A percentile compares a stretch with the other conserved stretches of the same genome.
phyloP scores from a whole-genome alignment of 1,139 yeast species.

The Lodderomyces parapsilosis region DNA sequence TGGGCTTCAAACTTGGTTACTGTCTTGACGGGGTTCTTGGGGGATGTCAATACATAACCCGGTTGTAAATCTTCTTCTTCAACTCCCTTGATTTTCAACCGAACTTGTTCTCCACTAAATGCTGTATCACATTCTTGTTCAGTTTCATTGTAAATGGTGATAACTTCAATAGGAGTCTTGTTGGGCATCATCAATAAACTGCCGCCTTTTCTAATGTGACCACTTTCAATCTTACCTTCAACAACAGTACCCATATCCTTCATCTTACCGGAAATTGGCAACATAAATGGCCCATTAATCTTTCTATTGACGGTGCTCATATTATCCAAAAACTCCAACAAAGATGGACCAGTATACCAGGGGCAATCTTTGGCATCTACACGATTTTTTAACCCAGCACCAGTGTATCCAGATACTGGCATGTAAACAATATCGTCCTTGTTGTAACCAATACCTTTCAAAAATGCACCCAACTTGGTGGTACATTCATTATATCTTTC shows the following conservation, averaged over 20 bases:
- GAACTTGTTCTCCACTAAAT: constrained; percentile 94
- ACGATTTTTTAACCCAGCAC: constrained; percentile 92
- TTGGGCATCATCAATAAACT: constrained; percentile 89
- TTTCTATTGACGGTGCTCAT: constrained; percentile 84
- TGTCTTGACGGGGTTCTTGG: constrained; percentile 85
- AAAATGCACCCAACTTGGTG: constrained; percentile 68
- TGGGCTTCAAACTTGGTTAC: constrained; percentile 93
- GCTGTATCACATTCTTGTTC: constrained; percentile 93
- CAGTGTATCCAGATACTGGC: constrained; percentile 98
- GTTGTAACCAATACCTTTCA: constrained; percentile 87
- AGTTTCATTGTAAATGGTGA: constrained; percentile 87
- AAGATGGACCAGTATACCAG: constrained; percentile 92
- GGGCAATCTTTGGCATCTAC: constrained; percentile 72
- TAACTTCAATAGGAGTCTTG: constrained; percentile 76
- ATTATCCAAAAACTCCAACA: constrained; percentile 82
- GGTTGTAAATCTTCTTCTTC: constrained; percentile 94
- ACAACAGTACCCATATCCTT: constrained; percentile 95
- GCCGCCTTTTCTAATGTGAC: constrained; percentile 81
- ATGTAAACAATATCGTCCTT: constrained; percentile 83
- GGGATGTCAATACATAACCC: constrained; percentile 88
- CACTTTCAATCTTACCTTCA: constrained; percentile 97
- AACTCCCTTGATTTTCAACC: constrained; percentile 87
- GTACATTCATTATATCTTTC: constrained; percentile 97
- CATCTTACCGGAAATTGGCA: constrained; percentile 92
- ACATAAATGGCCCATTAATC: constrained; percentile 93